Conservation (phyloP, 1,139 yeast species). For the Arxiozyma heterogenica region DNA sequence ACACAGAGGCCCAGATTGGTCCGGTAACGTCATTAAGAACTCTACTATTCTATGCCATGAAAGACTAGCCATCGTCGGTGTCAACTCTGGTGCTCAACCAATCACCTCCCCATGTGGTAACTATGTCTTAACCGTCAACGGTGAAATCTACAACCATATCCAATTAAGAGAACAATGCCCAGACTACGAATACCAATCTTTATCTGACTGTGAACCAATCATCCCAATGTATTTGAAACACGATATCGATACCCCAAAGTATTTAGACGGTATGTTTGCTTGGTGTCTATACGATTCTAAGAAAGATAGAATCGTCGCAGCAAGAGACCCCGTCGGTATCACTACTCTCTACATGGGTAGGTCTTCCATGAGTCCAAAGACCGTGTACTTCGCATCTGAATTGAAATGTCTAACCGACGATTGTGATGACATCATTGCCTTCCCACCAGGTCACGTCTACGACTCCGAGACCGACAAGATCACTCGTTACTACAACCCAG, state of each 20-base stretch:
- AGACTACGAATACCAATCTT: slow-evolving; percentile 71
- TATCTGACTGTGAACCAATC: slow-evolving; percentile 95
- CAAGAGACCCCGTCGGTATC: slow-evolving; percentile 97
- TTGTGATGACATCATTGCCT: slow-evolving; percentile 84
- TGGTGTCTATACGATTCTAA: slow-evolving; percentile 81
- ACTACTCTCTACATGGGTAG: slow-evolving; percentile 95
- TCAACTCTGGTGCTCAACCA: slow-evolving; percentile 97
- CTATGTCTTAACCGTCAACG: slow-evolving; percentile 79
- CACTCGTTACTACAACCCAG: slow-evolving; percentile 81
- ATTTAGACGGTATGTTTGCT: slow-evolving; percentile 97
- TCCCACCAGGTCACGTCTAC: slow-evolving; percentile 98
- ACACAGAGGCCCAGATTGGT: slow-evolving; percentile 99
- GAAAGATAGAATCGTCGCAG: slow-evolving; percentile 84
- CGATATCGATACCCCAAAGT: slow-evolving; percentile 81
- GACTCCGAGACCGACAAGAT: slow-evolving; percentile 82
- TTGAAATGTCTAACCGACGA: slow-evolving; percentile 87
- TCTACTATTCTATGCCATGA: slow-evolving; percentile 81
- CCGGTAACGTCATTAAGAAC: slow-evolving; percentile 77
- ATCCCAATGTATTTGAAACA: slow-evolving; percentile 84
- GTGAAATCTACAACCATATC: slow-evolving; percentile 96
- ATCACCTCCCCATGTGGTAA: slow-evolving; percentile 71
- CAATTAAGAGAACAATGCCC: slow-evolving; percentile 65
- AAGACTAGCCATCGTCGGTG: slow-evolving; percentile 91
- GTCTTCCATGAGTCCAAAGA: slow-evolving; percentile 55
- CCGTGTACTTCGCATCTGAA: slow-evolving; percentile 88